phyloP scores from a whole-genome alignment of 2,329 filamentous ascomycete species.

The Clonostachys byssicola region DNA sequence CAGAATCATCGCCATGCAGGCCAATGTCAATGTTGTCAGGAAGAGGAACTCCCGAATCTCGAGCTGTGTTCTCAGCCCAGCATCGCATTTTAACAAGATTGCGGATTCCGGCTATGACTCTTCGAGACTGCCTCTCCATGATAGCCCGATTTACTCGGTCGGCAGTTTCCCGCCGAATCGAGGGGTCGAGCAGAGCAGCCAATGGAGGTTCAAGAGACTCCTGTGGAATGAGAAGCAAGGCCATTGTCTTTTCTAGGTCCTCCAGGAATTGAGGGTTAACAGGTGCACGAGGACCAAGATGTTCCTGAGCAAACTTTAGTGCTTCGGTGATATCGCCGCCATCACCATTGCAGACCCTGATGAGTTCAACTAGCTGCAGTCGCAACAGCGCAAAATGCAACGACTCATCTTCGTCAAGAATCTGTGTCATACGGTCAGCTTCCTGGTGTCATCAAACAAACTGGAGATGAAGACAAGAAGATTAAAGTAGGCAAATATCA shows the following conservation, averaged over 20 bases:
- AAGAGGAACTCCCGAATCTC: slow-evolving; percentile 20
- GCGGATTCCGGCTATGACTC: slow-evolving; percentile 77
- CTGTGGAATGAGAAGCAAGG: slow-evolving; percentile 81
- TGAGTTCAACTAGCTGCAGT: slow-evolving; percentile 90
- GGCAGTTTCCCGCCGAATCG: slow-evolving; percentile 79
- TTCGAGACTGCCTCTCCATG: slow-evolving; percentile 65
- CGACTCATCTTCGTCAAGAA: slow-evolving; percentile 76
- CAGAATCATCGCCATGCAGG: slow-evolving; percentile 27
- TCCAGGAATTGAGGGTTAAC: slow-evolving; percentile 77
- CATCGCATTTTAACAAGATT: slow-evolving; percentile 76
- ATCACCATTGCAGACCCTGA: slow-evolving; percentile 66
- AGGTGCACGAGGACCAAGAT: slow-evolving; percentile 83
- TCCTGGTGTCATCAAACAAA: slow-evolving; percentile 12
- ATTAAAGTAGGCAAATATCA: slow-evolving; percentile 14
- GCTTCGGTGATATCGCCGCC: slow-evolving; percentile 74
- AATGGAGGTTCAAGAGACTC: slow-evolving; percentile 75
- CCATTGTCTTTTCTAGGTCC: slow-evolving; percentile 90
- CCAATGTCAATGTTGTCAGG: slow-evolving; percentile 30
- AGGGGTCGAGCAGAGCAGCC: slow-evolving; percentile 71
- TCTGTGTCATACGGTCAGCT: slow-evolving; percentile 45
- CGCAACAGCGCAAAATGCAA: slow-evolving; percentile 88
- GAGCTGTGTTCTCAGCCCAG: slow-evolving; percentile 73
- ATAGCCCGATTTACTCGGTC: slow-evolving; percentile 87
- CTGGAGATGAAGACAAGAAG: background rate
- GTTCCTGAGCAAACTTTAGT: slow-evolving; percentile 79